A percentile compares a stretch with the other conserved stretches of the same genome.
Conservation (phyloP, 1,284 basidiomycete species). For the Athelia sp. region DNA sequence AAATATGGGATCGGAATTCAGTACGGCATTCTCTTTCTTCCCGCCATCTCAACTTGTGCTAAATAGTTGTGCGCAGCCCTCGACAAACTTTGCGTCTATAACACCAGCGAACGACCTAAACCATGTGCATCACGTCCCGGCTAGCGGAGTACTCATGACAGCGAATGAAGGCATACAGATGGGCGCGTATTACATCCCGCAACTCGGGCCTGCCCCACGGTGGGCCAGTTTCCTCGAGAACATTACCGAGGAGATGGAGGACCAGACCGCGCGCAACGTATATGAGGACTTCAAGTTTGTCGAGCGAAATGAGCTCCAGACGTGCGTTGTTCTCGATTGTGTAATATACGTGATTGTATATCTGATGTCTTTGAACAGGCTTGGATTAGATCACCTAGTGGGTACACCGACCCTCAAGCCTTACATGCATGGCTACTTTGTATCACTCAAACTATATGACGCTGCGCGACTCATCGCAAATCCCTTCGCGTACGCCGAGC, state of each 20-base stretch:
- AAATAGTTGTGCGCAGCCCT: conserved; percentile 45
- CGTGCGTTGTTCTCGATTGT: conserved; percentile 43
- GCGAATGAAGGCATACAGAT: conserved; percentile 93
- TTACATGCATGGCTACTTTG: conserved; percentile 99
- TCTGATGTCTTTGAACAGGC: conserved; percentile 35
- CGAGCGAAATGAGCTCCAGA: conserved; percentile 81
- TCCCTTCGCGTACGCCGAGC: conserved; percentile 93
- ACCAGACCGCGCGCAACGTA: conserved; percentile 68
- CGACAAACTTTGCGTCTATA: conserved; percentile 87
- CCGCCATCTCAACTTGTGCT: conserved; percentile 3
- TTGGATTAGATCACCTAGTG: conserved; percentile 91
- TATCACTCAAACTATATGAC: conserved; percentile 93
- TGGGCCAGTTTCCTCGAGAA: conserved; percentile 99
- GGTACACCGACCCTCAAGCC: conserved; percentile 95
- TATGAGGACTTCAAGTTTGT: conserved; percentile 99
- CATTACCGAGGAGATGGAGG: conserved; percentile 96
- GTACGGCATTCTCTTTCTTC: conserved; percentile 40
- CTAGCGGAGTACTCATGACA: conserved; percentile 80
- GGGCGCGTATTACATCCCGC: conserved; percentile 90
- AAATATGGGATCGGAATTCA: conserved; percentile 87
- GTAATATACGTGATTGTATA: conserved; percentile 5
- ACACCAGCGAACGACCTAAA: conserved; percentile 88
- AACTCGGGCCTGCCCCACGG: conserved; percentile 91
- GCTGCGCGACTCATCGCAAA: conserved; percentile 94
- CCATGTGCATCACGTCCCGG: conserved; percentile 84